Percentiles rank a stretch among this genome's conserved stretches.
Evolutionary conservation across 768 basidiomycete species (phyloP).

Genomic region (Mycena alexandri): DNA sequence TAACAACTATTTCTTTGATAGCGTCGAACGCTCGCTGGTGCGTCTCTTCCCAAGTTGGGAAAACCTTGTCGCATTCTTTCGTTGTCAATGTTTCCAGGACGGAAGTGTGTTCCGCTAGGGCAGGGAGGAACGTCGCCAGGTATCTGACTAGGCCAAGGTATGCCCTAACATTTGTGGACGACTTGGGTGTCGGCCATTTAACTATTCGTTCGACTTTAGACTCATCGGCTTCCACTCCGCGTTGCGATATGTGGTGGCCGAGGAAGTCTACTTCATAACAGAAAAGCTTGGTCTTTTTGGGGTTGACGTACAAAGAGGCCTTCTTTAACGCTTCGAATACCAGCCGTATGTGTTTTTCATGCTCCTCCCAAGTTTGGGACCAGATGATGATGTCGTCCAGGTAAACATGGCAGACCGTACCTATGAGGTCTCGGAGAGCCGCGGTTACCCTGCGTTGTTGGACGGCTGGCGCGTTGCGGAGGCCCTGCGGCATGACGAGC

Average conservation of each 20-base stretch:
- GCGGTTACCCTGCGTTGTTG: too few species aligned
- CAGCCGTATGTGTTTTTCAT: too few species aligned
- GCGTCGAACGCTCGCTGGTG: slow-evolving; percentile 29
- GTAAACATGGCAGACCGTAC: too few species aligned
- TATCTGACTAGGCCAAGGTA: slow-evolving; percentile 44
- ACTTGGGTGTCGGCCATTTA: slow-evolving; percentile 39
- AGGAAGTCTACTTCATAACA: slow-evolving; percentile 45
- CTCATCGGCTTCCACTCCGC: slow-evolving; percentile 45
- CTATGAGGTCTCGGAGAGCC: too few species aligned
- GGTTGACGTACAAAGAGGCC: slow-evolving; percentile 43
- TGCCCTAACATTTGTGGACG: slow-evolving; percentile 30
- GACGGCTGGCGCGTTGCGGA: too few species aligned
- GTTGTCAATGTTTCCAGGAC: slow-evolving; percentile 37
- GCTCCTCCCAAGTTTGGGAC: too few species aligned
- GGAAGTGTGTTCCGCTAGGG: slow-evolving; percentile 37
- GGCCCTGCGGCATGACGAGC: too few species aligned
- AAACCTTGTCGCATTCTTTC: slow-evolving; percentile 24
- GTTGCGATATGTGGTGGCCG: slow-evolving; percentile 46
- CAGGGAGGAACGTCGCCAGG: slow-evolving; percentile 35
- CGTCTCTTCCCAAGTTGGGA: slow-evolving; percentile 30
- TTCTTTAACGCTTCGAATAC: slow-evolving; percentile 40
- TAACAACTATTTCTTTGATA: slow-evolving; percentile 44
- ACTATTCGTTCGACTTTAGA: slow-evolving; percentile 39
- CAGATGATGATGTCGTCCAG: too few species aligned
- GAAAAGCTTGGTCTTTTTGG: slow-evolving; percentile 46